A percentile compares a stretch with the other conserved stretches of the same genome.
Evolutionary conservation across 2,329 filamentous ascomycete species (phyloP).

Genomic region (Colletotrichum theobromicola): DNA sequence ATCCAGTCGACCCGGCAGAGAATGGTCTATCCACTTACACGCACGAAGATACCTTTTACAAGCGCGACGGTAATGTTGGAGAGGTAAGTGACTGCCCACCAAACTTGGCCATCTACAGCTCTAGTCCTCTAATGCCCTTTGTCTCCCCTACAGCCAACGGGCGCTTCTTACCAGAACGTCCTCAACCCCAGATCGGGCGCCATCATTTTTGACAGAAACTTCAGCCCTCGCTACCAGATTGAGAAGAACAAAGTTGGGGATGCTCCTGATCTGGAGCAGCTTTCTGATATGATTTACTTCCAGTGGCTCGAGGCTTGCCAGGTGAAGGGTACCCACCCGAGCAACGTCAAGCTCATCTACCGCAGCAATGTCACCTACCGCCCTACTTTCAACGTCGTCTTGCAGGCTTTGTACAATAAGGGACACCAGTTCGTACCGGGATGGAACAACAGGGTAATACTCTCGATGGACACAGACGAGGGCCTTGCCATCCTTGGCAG

Average conservation of each 20-base stretch:
- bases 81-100: neutral
- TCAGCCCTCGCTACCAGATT: neutral
- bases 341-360: neutral
- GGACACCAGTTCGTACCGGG: neutral
- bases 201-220: neutral
- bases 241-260: neutral
- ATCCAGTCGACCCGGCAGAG: neutral
- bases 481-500: neutral
- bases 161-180: neutral
- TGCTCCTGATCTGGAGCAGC: neutral
- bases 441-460: neutral
- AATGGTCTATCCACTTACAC: neutral
- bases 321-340: neutral
- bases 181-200: neutral
- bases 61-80: neutral
- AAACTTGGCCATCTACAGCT: neutral
- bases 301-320: neutral
- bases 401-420: neutral
- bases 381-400: neutral
- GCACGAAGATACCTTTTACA: neutral
- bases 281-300: neutral
- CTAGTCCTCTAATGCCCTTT: neutral
- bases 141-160: neutral
- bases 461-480: neutral
- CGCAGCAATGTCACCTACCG: neutral